Evolutionary conservation across 169 alveolate genomes (phyloP), one percentile per base, ranked within the genome.

Genomic region (Cryptosporidium meleagridis): DNA sequence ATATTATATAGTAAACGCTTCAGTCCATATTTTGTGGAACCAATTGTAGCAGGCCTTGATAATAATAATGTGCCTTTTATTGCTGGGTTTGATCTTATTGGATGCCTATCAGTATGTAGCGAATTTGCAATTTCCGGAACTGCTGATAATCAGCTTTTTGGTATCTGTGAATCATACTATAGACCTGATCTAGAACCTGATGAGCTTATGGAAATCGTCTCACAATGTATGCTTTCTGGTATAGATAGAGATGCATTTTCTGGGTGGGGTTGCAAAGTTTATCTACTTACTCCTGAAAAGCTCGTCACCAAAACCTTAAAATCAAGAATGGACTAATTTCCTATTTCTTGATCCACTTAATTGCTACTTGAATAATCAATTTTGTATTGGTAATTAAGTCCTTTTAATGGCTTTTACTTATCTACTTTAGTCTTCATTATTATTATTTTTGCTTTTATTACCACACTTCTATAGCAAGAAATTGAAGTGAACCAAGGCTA

Each of bases 51-150:
- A 37, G 99, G 99, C 0, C 95, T 97, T 35, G 94, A 96, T 59
- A 93, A 94, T 7, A 87, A 95, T 52, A 91, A 92, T 62, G 89
- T 44, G 2, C 99, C 99, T 69, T 95, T 93, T 71, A 93, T 96
- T 31, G 94, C 95, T 21, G 95, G 97, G 26, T 97, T 93, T 86
- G 99, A 97, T 91, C 95, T 95, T 39, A 96, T 97, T 68, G 99
- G 99, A 10, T 95, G 96, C 9, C 93, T 93, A 37, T 94, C 94
- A 75, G 94, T 93, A 61, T 93, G 95, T 35, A 91, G 94, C 37
- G 97, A 96, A 91, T 98, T 98, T 84, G 99, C 96, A 59, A 97
- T 96, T 53, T 97, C 95, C 21, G 99, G 99, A 23, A 97, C 99
- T 37, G 95, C 99, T 5, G 92, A 96, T n/a, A 98, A 97, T 86